Evolutionary conservation across 805 yeast genomes (phyloP).

Genomic region (Schwanniomyces yamadae): DNA sequence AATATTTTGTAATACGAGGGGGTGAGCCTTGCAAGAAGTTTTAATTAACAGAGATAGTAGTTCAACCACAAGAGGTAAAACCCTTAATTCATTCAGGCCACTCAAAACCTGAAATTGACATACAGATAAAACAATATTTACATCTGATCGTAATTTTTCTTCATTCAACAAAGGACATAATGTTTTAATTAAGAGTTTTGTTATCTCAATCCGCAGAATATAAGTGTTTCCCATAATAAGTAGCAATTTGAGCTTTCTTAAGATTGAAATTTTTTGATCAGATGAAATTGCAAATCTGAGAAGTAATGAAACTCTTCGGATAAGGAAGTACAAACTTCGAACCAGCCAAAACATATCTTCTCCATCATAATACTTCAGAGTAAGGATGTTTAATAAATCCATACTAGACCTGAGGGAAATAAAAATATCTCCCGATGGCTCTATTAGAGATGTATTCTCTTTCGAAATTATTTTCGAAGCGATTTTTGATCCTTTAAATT

Average conservation of each 20-base stretch:
- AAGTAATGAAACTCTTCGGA: conserved; percentile 28
- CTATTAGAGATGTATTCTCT: conserved; percentile 2
- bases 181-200: conserved; percentile 15
- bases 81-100: background rate
- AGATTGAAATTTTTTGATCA: conserved; percentile 18
- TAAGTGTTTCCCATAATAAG: conserved; percentile 22
- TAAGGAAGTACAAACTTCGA: conserved; percentile 34
- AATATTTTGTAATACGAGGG: background rate
- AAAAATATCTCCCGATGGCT: conserved; percentile 10
- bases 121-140: conserved; percentile 20
- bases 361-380: conserved; percentile 18
- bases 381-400: conserved; percentile 23
- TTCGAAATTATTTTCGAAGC: background rate
- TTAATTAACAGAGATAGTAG: conserved; percentile 9
- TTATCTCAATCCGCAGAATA: conserved; percentile 16
- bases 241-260: conserved; percentile 41
- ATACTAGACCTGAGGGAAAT: conserved; percentile 26
- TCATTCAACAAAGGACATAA: conserved; percentile 21
- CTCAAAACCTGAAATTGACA: conserved; percentile 8
- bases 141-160: conserved; percentile 20
- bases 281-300: conserved; percentile 18
- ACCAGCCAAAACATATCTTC: conserved; percentile 32
- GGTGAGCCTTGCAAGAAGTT: too few relatives aligned
- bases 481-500: background rate
- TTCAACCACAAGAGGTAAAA: conserved; percentile 10